phyloP scores from a whole-genome alignment of 2,329 filamentous ascomycete genomes.

The Fusarium sp. region DNA sequence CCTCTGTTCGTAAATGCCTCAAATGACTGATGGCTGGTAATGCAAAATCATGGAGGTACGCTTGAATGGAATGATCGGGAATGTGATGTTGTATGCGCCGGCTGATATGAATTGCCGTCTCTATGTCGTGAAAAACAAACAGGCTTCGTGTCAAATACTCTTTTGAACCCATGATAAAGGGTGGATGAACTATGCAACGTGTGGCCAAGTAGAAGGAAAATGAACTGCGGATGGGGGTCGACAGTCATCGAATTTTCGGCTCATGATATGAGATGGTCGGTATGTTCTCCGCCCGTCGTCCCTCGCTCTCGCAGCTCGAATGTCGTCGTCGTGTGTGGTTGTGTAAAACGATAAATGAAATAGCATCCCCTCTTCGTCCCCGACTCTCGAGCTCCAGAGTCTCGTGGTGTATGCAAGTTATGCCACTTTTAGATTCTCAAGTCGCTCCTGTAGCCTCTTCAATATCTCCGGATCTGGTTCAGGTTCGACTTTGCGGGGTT shows the following conservation, averaged over 20 bases:
- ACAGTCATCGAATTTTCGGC: constrained; percentile 18
- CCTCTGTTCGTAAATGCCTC: constrained; percentile 34
- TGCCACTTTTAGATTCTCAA: constrained; percentile 54
- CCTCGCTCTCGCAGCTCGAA: constrained; percentile 22
- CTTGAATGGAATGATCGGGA: constrained; percentile 35
- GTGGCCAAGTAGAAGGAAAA: constrained; percentile 31
- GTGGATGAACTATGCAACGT: constrained; percentile 25
- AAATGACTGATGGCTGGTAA: constrained; percentile 36
- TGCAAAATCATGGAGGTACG: constrained; percentile 34
- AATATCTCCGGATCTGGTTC: constrained; percentile 69
- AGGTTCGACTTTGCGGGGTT: constrained; percentile 67
- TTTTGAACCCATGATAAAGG: constrained; percentile 1
- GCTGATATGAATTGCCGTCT: constrained; percentile 11
- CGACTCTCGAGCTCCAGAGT: constrained; percentile 2
- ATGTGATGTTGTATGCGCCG: constrained; percentile 38
- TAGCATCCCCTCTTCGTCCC: constrained; percentile 33
- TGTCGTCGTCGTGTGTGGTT: constrained; percentile 20
- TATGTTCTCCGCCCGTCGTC: constrained; percentile 10
- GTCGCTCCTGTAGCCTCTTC: constrained; percentile 63
- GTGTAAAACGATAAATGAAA: constrained; percentile 28
- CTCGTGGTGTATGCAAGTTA: constrained; percentile 19
- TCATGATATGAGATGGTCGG: constrained; percentile 6
- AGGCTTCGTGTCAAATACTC: constrained; percentile 20
- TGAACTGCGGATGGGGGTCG: constrained; percentile 14
- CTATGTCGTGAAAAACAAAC: constrained; percentile 27